Evolutionary conservation across 192 early-diverging fungal species (phyloP), one percentile per base, ranked within the genome.

Genomic region (Gaertneriomyces sp.): DNA sequence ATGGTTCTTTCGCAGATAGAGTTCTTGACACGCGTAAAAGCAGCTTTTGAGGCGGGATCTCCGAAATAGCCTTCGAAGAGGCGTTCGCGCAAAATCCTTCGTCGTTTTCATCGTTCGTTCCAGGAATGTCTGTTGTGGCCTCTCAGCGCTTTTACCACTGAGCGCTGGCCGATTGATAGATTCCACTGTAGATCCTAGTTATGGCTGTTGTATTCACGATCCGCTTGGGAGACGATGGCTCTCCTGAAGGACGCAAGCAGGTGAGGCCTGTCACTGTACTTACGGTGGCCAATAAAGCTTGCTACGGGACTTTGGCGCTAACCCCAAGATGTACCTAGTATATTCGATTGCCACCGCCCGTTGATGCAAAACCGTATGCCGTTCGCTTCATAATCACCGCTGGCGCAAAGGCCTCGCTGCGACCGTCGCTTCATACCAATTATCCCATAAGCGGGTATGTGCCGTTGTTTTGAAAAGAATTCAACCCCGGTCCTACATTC

Each of bases 401-500:
- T 41, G 94, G 94, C 39, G 83, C 90, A 6, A 68, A 85, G 17
- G 71, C 91, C n/a, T 85, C 88, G 16, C 81, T 82, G 51, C 76
- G 82, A 38, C 80, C 92, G 5, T 71, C 83, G n/a, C 73, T 98
- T 41, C 79, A 85, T 66, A 94, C 91, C 45, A 98, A 98, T 74
- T 92, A 94, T 81, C 93, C 92, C 4, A 69, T 86, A 19, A 69
- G 85, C 53, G 91, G 87, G 79, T 90, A 80, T 59, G 72, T 68
- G 6, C 11, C 25, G 9, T 38, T 33, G 19, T 70, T 69, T 69
- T 65, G 58, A 42, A 55, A 60, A 45, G 16, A 25, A 43, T 63
- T 58, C 14, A 42, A 11, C 11, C 59, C 44, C 54, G 20, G 33
- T 53, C 47, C n/a, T 20, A 43, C 17, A 50, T 60, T 56, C 33